phyloP scores from a whole-genome alignment of 1,284 basidiomycete species.

The Irpex sp. region DNA sequence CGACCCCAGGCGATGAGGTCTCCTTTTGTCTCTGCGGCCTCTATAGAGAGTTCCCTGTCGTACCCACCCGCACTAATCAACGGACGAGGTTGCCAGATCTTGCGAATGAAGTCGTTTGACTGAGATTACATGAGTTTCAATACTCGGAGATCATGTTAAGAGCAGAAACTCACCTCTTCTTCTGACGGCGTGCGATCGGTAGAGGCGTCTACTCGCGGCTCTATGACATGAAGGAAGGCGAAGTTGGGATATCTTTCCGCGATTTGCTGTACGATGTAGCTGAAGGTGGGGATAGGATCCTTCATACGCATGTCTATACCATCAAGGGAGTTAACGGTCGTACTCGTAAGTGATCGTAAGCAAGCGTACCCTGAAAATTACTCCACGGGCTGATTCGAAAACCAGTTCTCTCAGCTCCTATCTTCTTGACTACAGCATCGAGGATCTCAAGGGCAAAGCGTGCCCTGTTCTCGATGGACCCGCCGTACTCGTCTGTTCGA shows the following conservation, averaged over 20 bases:
- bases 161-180: slow-evolving; percentile 9
- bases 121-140: slow-evolving; percentile 11
- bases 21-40: slow-evolving; percentile 26
- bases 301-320: not conserved
- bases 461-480: slow-evolving; percentile 49
- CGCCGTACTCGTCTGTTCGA: slow-evolving; percentile 56
- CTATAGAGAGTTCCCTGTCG: slow-evolving; percentile 20
- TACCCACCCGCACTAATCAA: slow-evolving; percentile 35
- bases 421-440: not conserved
- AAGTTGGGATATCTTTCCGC: slow-evolving; percentile 38
- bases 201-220: slow-evolving; percentile 28
- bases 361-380: slow-evolving; percentile 45
- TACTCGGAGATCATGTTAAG: not conserved
- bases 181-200: slow-evolving; percentile 14
- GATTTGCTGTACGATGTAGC: not conserved
- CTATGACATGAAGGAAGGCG: slow-evolving; percentile 52
- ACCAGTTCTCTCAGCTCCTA: not conserved
- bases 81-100: slow-evolving; percentile 22
- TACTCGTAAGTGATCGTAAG: not conserved
- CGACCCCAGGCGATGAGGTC: slow-evolving; percentile 43
- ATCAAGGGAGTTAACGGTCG: no score
- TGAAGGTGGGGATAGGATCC: not conserved
- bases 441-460: not conserved
- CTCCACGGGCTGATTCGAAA: slow-evolving; percentile 34
- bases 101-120: slow-evolving; percentile 28